phyloP scores from a whole-genome alignment of 768 basidiomycete genomes.

The Coprinopsis marcescibilis region DNA sequence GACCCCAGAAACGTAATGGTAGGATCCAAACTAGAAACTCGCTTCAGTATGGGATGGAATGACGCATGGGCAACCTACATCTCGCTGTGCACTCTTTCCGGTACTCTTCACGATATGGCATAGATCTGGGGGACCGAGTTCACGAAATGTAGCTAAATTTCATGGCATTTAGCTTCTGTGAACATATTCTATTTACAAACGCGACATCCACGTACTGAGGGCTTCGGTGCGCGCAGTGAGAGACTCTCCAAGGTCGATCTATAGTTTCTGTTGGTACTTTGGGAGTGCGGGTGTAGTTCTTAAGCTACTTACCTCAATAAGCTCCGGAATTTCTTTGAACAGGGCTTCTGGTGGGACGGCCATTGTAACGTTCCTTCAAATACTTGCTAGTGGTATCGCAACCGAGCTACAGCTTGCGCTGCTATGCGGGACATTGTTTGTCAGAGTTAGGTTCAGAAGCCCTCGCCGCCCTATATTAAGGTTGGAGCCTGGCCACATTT shows the following conservation, averaged over 20 bases:
- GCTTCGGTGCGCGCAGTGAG: constrained; percentile 88
- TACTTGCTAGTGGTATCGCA: background rate
- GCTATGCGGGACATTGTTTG: background rate
- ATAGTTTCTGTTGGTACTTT: background rate
- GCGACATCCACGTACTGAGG: constrained; percentile 55
- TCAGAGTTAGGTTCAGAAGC: background rate
- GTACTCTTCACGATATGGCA: constrained; percentile 94
- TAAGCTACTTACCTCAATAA: constrained; percentile 80
- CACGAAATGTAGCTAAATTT: constrained; percentile 80
- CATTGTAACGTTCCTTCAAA: constrained; percentile 29
- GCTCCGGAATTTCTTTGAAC: constrained; percentile 92
- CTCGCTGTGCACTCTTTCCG: constrained; percentile 76
- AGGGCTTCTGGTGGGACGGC: constrained; percentile 48
- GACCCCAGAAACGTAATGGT: constrained; percentile 97
- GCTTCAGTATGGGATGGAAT: constrained; percentile 5
- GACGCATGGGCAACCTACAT: constrained; percentile 51
- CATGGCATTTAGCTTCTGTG: constrained; percentile 15
- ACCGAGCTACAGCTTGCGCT: background rate
- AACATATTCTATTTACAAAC: background rate
- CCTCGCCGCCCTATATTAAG: background rate
- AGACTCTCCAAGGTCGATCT: constrained; percentile 89
- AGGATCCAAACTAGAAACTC: constrained; percentile 73
- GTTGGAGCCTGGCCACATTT: background rate
- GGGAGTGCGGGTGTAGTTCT: background rate
- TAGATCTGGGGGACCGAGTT: constrained; percentile 95